Evolutionary conservation across 2,329 filamentous ascomycete genomes (phyloP).

Genomic region (Sodiomyces alkalinus): DNA sequence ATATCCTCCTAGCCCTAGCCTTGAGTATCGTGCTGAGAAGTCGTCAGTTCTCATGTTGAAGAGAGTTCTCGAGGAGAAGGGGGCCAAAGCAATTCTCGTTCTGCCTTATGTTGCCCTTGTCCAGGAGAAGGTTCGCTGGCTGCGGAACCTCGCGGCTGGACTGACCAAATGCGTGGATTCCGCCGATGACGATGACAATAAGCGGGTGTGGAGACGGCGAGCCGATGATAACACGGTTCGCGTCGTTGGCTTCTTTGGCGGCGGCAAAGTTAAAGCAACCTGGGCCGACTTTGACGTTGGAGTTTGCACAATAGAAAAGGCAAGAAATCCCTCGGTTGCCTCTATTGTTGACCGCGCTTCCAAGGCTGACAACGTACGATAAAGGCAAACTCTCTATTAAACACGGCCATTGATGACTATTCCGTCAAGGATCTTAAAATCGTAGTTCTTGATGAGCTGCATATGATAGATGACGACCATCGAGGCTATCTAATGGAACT

Average conservation of each 20-base stretch:
- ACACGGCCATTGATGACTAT: constrained; percentile 57
- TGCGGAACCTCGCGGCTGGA: constrained; percentile 49
- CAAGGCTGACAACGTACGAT: too few species aligned
- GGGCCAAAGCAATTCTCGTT: constrained; percentile 55
- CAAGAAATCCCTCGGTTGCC: constrained; percentile 5
- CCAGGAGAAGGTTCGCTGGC: constrained; percentile 64
- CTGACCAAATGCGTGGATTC: constrained; percentile 27
- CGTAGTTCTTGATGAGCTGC: constrained; percentile 64
- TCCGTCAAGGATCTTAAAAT: constrained; percentile 47
- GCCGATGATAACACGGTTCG: constrained; percentile 43
- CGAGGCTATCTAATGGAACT: constrained; percentile 64
- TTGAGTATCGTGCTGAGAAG: constrained; percentile 5
- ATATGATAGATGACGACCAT: constrained; percentile 66
- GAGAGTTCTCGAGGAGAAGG: constrained; percentile 45
- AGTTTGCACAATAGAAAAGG: constrained; percentile 68
- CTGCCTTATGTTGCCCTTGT: constrained; percentile 68
- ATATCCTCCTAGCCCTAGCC: background rate
- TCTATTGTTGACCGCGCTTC: too few species aligned
- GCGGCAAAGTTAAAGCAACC: constrained; percentile 47
- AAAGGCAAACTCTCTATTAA: constrained; percentile 62
- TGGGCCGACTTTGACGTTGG: constrained; percentile 68
- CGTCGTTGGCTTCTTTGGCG: constrained; percentile 61
- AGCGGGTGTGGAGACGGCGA: constrained; percentile 35
- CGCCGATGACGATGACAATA: constrained; percentile 15
- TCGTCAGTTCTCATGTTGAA: constrained; percentile 60